Percentiles rank a stretch among this genome's conserved stretches.
These are phyloP conservation scores for Chaetomium fimeti DNA, from an alignment of 495 filamentous ascomycete species.

Conservation along the genomic window DNA sequence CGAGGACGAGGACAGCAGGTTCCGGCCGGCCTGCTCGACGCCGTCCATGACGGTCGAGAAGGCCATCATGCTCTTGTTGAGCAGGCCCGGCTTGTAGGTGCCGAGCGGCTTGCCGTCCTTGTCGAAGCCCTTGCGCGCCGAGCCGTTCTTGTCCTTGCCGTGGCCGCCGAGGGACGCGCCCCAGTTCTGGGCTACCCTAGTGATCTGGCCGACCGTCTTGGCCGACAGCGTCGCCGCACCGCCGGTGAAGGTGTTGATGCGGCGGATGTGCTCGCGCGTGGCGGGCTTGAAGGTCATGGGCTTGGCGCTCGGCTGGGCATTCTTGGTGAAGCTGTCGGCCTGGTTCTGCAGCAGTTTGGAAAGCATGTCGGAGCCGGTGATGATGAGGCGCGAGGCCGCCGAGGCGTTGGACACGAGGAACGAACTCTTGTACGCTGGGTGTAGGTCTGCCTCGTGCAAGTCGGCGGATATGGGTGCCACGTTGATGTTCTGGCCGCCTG, in stretches of 20 bases:
- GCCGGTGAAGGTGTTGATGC: constrained; percentile 76
- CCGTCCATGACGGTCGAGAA: constrained; percentile 95
- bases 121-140: constrained; percentile 53
- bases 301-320: constrained; percentile 68
- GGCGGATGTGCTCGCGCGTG: constrained; percentile 80
- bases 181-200: constrained; percentile 78
- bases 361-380: constrained; percentile 76
- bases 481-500: constrained; percentile 66
- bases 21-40: constrained; percentile 77
- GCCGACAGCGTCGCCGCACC: constrained; percentile 74
- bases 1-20: constrained; percentile 68
- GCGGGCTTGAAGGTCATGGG: constrained; percentile 84
- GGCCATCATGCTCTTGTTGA: constrained; percentile 95
- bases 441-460: constrained; percentile 74
- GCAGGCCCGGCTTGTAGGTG: constrained; percentile 78
- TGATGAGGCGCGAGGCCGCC: constrained; percentile 86
- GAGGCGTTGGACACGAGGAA: constrained; percentile 86
- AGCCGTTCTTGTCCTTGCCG: constrained; percentile 53
- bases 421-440: constrained; percentile 85
- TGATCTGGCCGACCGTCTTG: constrained; percentile 81
- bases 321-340: constrained; percentile 78
- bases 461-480: constrained; percentile 76
- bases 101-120: constrained; percentile 61
- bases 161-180: constrained; percentile 70
- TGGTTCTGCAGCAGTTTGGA: constrained; percentile 70